Evolutionary conservation across 306 rosid genomes (phyloP), one percentile per base, ranked within the genome.

Genomic region (Amphicarpaea edgeworthii): DNA sequence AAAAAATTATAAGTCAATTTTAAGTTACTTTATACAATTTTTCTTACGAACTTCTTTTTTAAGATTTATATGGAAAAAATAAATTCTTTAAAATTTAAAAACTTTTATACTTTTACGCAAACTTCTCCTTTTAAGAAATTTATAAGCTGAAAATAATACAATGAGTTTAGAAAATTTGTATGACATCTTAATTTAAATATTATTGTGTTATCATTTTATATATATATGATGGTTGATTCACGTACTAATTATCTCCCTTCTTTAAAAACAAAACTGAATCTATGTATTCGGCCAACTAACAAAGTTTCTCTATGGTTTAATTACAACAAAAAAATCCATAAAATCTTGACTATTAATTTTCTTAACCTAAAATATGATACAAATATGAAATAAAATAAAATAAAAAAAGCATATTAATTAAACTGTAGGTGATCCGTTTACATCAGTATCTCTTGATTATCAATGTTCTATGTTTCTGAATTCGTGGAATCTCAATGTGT

Each of bases 371-470:
- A 55, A 21, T 23, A 23, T 55, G 1, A 10, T 21, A 54, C 12
- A 55, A 3, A 55, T 55, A 3, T 23, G 62, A 55, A 1, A 54
- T 10, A 20, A 10, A 10, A 30, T 1, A 30, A 30, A 24, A 24
- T 24, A 24, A 28, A 28, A 30, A 30, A 21, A 54, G 3, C n/a
- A 21, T 23, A 54, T 54, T 21, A 21, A 55, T 21, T 21, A 8
- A 55, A 58, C 10, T 26, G 37, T 58, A 12, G 64, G 40, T 26
- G 64, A 58, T 55, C 62, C n/a, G 37, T 58, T 58, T 57, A 26
- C 63, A 57, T 23, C 63, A 3, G 37, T 26, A 6, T 58, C 3
- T 24, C 64, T 58, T 19, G 28, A 53, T 53, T 53, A 53, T 21
- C 60, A 9, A 55, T 30, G 34, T 55, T 55, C 37, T 24, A 5